These are phyloP conservation scores for Pyrus betulifolia DNA, from an alignment of 306 rosid genomes.

Conservation along the genomic window DNA sequence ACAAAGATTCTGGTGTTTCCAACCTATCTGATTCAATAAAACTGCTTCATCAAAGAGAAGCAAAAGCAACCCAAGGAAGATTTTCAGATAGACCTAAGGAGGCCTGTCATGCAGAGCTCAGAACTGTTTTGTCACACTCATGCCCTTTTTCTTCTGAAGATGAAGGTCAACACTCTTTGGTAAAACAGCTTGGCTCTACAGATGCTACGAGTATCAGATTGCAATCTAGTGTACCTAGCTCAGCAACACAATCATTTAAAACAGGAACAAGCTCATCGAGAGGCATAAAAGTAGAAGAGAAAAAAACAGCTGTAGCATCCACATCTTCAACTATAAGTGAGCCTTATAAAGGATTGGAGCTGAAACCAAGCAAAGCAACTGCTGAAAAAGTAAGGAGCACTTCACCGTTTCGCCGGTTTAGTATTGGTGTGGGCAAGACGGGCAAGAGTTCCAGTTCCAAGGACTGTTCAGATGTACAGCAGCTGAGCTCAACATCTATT, in stretches of 20 bases:
- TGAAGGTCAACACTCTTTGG: constrained; percentile 23
- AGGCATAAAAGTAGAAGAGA: constrained; percentile 38
- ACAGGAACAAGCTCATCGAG: constrained; percentile 45
- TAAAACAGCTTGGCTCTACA: constrained; percentile 23
- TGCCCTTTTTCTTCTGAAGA: constrained; percentile 36
- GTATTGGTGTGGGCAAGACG: constrained; percentile 45
- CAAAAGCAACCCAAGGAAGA: constrained; percentile 30
- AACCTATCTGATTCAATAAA: constrained; percentile 28
- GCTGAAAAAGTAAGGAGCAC: constrained; percentile 65
- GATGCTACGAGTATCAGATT: constrained; percentile 19
- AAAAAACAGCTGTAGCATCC: constrained; percentile 18
- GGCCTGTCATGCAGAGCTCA: constrained; percentile 20
- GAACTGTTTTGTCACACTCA: constrained; percentile 27
- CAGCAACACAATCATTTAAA: constrained; percentile 23
- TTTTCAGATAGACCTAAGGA: constrained; percentile 32
- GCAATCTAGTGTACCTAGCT: constrained; percentile 28
- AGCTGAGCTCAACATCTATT: constrained; percentile 28
- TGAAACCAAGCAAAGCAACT: constrained; percentile 25
- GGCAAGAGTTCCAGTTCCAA: constrained; percentile 48
- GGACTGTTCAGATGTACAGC: constrained; percentile 40
- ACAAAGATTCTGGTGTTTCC: constrained; percentile 27
- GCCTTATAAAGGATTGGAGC: constrained; percentile 30
- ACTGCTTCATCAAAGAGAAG: constrained; percentile 30
- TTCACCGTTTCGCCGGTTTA: constrained; percentile 72
- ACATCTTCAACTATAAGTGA: constrained; percentile 30